Percentiles rank a stretch among this genome's conserved stretches.
Conservation (phyloP, 768 basidiomycete genomes). For the Tylopilus subfusipes region DNA sequence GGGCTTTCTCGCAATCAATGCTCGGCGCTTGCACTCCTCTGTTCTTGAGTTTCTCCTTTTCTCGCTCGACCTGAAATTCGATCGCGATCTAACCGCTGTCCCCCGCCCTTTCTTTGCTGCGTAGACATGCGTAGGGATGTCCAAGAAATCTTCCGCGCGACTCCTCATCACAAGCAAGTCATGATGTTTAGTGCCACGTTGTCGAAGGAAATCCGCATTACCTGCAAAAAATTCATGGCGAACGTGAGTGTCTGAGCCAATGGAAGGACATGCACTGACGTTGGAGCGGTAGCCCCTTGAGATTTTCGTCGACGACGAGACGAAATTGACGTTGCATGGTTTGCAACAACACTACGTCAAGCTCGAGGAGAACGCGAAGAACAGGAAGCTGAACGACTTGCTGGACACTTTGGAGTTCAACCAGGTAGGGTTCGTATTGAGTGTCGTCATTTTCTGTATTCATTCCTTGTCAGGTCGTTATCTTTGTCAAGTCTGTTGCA, state of each 20-base stretch:
- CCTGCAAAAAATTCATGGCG: constrained; percentile 99
- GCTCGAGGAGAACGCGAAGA: constrained; percentile 91
- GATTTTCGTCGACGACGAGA: constrained; percentile 99
- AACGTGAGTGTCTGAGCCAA: constrained; percentile 57
- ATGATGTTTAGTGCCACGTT: constrained; percentile 99
- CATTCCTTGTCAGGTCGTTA: constrained; percentile 71
- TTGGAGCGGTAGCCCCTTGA: constrained; percentile 76
- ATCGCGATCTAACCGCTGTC: constrained; percentile 62
- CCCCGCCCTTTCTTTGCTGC: constrained; percentile 46
- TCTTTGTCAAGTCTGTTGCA: constrained; percentile 97
- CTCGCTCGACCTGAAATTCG: constrained; percentile 48
- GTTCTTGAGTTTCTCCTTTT: constrained; percentile 49
- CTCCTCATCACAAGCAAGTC: constrained; percentile 99
- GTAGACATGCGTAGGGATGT: constrained; percentile 99
- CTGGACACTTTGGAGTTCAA: constrained; percentile 98
- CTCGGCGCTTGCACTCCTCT: constrained; percentile 12
- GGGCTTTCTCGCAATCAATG: constrained; percentile 11
- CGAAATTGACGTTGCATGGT: constrained; percentile 96
- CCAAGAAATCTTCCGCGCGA: constrained; percentile 99
- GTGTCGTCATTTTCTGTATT: not conserved
- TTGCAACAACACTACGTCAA: constrained; percentile 99
- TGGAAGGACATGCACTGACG: not conserved
- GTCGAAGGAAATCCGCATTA: constrained; percentile 92
- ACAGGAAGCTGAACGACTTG: constrained; percentile 94
- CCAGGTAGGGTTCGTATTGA: constrained; percentile 52